Base-by-base conservation (phyloP, 2,329 filamentous ascomycete species). In the Hymenoscyphus fraxineus region DNA sequence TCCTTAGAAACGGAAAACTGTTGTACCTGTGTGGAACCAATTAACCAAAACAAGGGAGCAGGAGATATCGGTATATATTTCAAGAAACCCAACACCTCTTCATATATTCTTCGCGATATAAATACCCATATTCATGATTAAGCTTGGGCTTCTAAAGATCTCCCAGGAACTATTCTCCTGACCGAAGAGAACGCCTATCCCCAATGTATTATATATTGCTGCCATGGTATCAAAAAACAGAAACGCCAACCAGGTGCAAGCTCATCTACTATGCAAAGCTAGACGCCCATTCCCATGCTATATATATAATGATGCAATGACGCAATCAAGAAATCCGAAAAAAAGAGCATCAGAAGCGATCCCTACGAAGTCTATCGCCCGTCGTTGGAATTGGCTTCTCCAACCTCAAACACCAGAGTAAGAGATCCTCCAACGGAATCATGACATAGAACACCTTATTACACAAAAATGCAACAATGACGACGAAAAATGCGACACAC, bases 331-430 rank as follows among this genome's bases (percentile, higher is more conserved):
- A 27, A 27, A 27, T 27, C 13, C 58, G 56, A 60, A 39, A 60
- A 31, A 19, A 51, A 51, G 7, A 47, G 51, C 59, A 64, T n/a
- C 47, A 59, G 2, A 58, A 32, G 31, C 38, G 27, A 27, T 54
- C 59, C 58, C 64, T 66, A 39, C 67, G 66, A 61, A 66, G 63
- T 47, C 71, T 64, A 41, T 80, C 76, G 51, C 80, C 80, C 1
- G 81, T 83, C 6, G 78, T 81, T 1, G 81, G 82, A 5, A 78
- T 74, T 2, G 82, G 82, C 71, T 83, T 84, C 62, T 83, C 78
- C 13, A 80, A 72, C 16, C 81, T 74, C 62, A 84, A 72, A 19
- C 77, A 70, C 73, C 79, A 82, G 16, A 81, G 72, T 6, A 85
- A 69, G 39, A 81, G 67, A 66, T 82, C 79, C 72, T 85, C 82